Evolutionary conservation across 2,329 filamentous ascomycete species (phyloP), one percentile per base, ranked within the genome.

Genomic region (Trichoderma gracile): DNA sequence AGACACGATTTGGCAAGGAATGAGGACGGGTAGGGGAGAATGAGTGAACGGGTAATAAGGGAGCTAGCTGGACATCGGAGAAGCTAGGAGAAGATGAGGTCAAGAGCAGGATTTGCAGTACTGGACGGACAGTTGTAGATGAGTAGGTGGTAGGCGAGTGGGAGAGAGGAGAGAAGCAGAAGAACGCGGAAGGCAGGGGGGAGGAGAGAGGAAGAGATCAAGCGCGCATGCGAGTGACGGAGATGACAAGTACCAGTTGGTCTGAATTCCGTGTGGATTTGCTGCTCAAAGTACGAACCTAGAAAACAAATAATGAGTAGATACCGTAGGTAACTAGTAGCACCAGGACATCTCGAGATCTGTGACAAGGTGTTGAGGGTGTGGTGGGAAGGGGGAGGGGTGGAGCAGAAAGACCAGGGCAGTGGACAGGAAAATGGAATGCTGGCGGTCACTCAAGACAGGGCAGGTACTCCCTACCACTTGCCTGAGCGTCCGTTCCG

Each of bases 311-410:
- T 8, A 38, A 14, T 38, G 33, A 38, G 33, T 38, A 38, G 2
- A 2, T 5, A 46, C 25, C 25, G 3, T n/a, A n/a, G n/a, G n/a
- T n/a, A n/a, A n/a, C n/a, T n/a, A n/a, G 42, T 46, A 40, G 45
- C 46, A 49, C 45, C 25, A 52, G 21, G 19, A 25, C 38, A 61
- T 61, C 58, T 53, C 58, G 40, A 61, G 58, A 54, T 61, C 33
- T 53, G 49, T 46, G 49, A 53, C 40, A n/a, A 61, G 58, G 46
- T 45, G 58, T 61, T 45, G 49, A 61, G 58, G 58, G 58, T 53
- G 58, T 61, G 58, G 58, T 49, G 49, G 46, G 33, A 33, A 59
- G 45, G 56, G 43, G 49, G 58, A 30, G 58, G 58, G 58, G 58
- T 61, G 49, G 38, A 61, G 40, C 25, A 45, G 53, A 40, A 49